These are phyloP conservation scores for Ceratocystis albifundus DNA, from an alignment of 2,329 filamentous ascomycete species.

Conservation along the genomic window DNA sequence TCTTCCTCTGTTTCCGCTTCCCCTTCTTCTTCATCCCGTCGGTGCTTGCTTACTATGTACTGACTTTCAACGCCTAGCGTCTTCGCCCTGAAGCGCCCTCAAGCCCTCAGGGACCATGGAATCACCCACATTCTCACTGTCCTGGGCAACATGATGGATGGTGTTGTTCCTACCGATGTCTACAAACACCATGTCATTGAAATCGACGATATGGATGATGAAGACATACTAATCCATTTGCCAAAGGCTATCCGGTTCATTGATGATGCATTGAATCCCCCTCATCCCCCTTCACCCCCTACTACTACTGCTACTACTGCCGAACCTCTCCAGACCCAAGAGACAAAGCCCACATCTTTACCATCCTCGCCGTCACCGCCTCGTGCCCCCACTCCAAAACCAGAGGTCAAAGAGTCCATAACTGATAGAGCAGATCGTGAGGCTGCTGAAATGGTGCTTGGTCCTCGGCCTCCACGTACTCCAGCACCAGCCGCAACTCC, in stretches of 20 bases:
- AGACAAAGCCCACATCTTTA: not conserved
- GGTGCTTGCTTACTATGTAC: not conserved
- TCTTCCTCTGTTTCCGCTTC: not conserved
- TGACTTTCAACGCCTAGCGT: slow-evolving; percentile 43
- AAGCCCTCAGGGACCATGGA: slow-evolving; percentile 56
- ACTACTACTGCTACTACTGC: not conserved
- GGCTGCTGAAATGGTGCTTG: slow-evolving; percentile 16
- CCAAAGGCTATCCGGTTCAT: slow-evolving; percentile 73
- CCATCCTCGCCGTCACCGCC: not conserved
- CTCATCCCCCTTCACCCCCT: not conserved
- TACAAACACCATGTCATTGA: slow-evolving; percentile 69
- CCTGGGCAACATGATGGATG: slow-evolving; percentile 36
- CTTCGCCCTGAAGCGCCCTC: slow-evolving; percentile 62
- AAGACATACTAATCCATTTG: slow-evolving; percentile 74
- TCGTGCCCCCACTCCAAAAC: not conserved
- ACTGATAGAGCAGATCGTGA: slow-evolving; percentile 18
- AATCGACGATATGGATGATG: slow-evolving; percentile 81
- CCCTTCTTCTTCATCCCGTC: slow-evolving; percentile 23
- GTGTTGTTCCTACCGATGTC: slow-evolving; percentile 28
- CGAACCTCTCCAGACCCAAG: not conserved
- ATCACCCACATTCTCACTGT: slow-evolving; percentile 91
- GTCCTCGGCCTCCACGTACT: slow-evolving; percentile 16
- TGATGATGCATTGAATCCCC: slow-evolving; percentile 50
- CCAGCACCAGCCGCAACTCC: not conserved
- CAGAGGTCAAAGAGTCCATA: slow-evolving; percentile 12